phyloP scores from a whole-genome alignment of 1,284 basidiomycete genomes.

The Exobasidium cylindrosporum region DNA sequence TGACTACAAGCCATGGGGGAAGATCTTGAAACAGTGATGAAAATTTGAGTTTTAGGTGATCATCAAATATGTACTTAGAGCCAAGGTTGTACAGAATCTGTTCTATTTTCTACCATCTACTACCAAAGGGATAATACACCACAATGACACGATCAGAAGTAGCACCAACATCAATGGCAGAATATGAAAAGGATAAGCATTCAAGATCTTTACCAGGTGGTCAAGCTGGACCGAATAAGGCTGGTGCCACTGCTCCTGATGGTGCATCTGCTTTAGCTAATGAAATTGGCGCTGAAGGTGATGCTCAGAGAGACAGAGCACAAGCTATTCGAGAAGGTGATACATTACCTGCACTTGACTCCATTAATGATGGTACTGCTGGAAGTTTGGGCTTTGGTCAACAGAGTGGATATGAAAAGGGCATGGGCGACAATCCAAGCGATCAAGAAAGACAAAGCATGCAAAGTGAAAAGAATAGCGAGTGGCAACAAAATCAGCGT shows the following conservation, averaged over 20 bases:
- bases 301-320: slow-evolving; percentile 12
- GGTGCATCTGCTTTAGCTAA: slow-evolving; percentile 14
- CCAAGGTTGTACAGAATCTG: no score
- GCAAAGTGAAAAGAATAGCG: slow-evolving; percentile 7
- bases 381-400: slow-evolving; percentile 14
- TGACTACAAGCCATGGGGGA: no score
- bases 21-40: no score
- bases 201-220: slow-evolving; percentile 9
- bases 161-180: slow-evolving; percentile 12
- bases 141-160: slow-evolving; percentile 17
- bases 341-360: slow-evolving; percentile 3
- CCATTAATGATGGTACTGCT: slow-evolving; percentile 1
- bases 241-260: not conserved
- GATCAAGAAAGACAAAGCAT: not conserved
- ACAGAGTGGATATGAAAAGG: slow-evolving; percentile 13
- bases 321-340: slow-evolving; percentile 14
- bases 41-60: no score
- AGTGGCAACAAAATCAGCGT: slow-evolving; percentile 5
- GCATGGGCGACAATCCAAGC: not conserved
- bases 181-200: slow-evolving; percentile 5
- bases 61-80: no score
- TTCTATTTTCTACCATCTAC: no score
- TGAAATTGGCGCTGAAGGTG: slow-evolving; percentile 15
- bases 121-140: not conserved
- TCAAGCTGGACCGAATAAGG: slow-evolving; percentile 17